Evolutionary conservation across 1,284 basidiomycete genomes (phyloP), one percentile per base, ranked within the genome.

Genomic region (Takashimella koratensis): DNA sequence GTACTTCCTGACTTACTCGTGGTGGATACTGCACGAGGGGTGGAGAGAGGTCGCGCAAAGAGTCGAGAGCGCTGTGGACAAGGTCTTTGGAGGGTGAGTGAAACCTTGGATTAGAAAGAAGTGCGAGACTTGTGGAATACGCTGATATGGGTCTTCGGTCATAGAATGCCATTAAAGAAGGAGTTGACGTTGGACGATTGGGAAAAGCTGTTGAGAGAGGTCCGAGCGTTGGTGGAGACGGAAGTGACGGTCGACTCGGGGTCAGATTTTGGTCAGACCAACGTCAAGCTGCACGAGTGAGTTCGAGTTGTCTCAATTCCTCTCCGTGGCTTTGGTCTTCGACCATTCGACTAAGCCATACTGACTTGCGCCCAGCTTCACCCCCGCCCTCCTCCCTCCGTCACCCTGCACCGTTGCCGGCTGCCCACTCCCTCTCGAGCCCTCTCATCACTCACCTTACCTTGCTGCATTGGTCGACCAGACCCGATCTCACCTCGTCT

Each of bases 11-110:
- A 68, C 66, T 4, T 74, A 73, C 57, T 73, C 70, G 30, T 76
- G 75, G 75, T 76, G 74, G 74, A 57, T 76, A 5, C 56, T 76
- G 25, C 67, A 76, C 57, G 68, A 73, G 48, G 75, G 75, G 1
- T 76, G 75, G 75, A 65, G 62, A 39, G 59, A 53, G 19, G 47
- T 76, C 13, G 64, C 65, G 0, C 53, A 49, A 3, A 56, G 68
- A 22, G 71, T 75, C 1, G 68, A 71, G 30, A 24, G 39, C 1
- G 68, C 64, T 24, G 74, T 76, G 11, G 59, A 65, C 27, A 57
- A 63, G 44, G 68, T 73, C 8, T 73, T 73, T 53, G 71, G 69
- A 43, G 51, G 52, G 71, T 70, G 40, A 57, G 66, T 58, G 16
- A 36, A 8, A 16, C n/a, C n/a, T n/a, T n/a, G n/a, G n/a, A n/a